Evolutionary conservation across 805 yeast genomes (phyloP).

Genomic region (Hanseniaspora mollemarum): DNA sequence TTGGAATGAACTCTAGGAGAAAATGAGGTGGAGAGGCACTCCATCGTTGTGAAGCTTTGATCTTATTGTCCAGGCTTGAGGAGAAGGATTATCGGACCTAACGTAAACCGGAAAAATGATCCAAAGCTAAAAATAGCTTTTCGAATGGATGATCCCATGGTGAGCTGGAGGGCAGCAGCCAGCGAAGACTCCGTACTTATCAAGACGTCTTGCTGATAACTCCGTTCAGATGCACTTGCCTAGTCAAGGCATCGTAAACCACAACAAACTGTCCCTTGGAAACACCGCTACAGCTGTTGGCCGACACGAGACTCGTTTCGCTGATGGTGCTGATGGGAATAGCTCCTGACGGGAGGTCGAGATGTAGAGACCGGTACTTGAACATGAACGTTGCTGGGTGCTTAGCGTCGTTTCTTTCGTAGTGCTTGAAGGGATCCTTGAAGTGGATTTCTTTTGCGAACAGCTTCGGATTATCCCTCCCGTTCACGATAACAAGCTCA

Average conservation of each 20-base stretch:
- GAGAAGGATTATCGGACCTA: too few species aligned
- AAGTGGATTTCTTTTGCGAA: constrained; percentile 23
- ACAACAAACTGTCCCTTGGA: constrained; percentile 5
- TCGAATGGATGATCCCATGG: too few species aligned
- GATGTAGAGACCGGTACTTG: constrained; percentile 2
- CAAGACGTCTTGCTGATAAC: background rate
- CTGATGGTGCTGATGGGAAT: background rate
- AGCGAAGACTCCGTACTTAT: too few species aligned
- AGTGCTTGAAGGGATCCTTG: background rate
- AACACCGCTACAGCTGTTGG: background rate
- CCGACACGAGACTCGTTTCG: background rate
- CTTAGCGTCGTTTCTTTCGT: background rate
- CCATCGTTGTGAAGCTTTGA: too few species aligned
- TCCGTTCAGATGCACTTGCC: background rate
- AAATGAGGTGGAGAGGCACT: too few species aligned
- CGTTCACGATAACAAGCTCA: constrained; percentile 68
- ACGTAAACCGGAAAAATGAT: too few species aligned
- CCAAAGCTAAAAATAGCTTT: too few species aligned
- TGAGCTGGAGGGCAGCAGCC: too few species aligned
- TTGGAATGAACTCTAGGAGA: too few species aligned
- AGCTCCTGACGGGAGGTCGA: background rate
- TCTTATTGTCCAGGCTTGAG: too few species aligned
- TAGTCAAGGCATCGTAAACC: constrained; percentile 1
- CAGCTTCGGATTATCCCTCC: constrained; percentile 48
- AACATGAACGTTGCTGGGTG: background rate